Evolutionary conservation across 306 rosid species (phyloP).

Genomic region (Boehmeria nivea): DNA sequence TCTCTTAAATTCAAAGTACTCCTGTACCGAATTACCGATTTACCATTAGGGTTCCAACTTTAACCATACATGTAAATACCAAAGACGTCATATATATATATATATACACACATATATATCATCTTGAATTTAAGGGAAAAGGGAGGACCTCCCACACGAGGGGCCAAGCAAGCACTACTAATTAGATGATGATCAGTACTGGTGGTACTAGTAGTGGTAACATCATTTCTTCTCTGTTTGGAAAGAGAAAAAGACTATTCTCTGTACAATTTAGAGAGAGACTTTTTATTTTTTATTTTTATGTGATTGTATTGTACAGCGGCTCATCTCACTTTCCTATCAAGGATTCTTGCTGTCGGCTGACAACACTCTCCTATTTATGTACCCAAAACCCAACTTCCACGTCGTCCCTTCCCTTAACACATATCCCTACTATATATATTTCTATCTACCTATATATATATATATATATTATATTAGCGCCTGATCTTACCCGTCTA

Average conservation of each 20-base stretch:
- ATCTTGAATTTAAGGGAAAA: neutral
- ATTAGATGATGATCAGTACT: neutral
- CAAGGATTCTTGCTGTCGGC: constrained; percentile 60
- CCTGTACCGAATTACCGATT: too few relatives aligned
- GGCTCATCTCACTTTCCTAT: constrained; percentile 26
- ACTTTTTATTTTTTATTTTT: too few relatives aligned
- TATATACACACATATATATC: neutral
- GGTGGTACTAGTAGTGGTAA: too few relatives aligned
- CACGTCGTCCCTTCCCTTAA: neutral
- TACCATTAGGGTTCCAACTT: too few relatives aligned
- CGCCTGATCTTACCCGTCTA: too few relatives aligned
- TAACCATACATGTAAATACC: too few relatives aligned
- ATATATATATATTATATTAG: neutral
- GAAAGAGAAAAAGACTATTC: neutral
- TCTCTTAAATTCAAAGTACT: too few relatives aligned
- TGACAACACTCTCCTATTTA: neutral
- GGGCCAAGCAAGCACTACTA: constrained; percentile 19
- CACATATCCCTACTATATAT: neutral
- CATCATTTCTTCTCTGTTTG: too few relatives aligned
- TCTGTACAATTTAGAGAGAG: too few relatives aligned
- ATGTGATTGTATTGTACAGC: too few relatives aligned
- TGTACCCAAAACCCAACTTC: constrained; percentile 5
- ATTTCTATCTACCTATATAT: neutral
- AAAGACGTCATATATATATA: neutral
- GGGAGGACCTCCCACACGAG: constrained; percentile 37